Evolutionary conservation across 2,329 filamentous ascomycete species (phyloP).

Genomic region (Diplodia sapinea): DNA sequence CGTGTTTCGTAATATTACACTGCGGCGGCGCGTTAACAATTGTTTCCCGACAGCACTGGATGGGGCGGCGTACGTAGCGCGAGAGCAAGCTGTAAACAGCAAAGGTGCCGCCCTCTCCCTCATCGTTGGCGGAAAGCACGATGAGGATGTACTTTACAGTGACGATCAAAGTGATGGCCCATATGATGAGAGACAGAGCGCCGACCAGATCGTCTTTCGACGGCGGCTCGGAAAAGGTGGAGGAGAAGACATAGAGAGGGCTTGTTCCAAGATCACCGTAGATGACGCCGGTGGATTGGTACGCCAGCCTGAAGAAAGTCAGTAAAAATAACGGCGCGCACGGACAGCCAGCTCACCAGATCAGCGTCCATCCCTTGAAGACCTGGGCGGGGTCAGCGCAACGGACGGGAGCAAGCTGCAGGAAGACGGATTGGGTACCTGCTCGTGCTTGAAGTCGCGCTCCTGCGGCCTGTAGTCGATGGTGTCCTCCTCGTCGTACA

Average conservation of each 20-base stretch:
- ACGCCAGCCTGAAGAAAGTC: conserved; percentile 57
- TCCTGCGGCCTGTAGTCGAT: conserved; percentile 29
- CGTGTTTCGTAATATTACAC: conserved; percentile 65
- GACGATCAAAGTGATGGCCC: conserved; percentile 72
- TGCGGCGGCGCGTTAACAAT: conserved; percentile 36
- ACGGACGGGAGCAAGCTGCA: neutral
- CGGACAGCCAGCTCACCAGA: conserved; percentile 25
- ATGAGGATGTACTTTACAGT: conserved; percentile 72
- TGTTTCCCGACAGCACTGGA: too few species aligned
- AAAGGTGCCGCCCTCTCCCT: conserved; percentile 74
- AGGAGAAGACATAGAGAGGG: conserved; percentile 73
- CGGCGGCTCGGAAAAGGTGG: conserved; percentile 66
- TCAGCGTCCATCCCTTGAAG: conserved; percentile 33
- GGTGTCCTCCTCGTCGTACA: conserved; percentile 32
- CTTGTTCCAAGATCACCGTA: conserved; percentile 72
- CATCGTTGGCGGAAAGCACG: conserved; percentile 70
- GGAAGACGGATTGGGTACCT: conserved; percentile 17
- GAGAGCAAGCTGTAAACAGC: conserved; percentile 69
- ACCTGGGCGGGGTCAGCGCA: conserved; percentile 20
- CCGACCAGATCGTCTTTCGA: conserved; percentile 66
- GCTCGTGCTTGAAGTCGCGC: conserved; percentile 33
- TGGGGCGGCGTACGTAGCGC: conserved; percentile 52
- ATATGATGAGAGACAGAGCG: conserved; percentile 71
- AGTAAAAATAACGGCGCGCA: conserved; percentile 33
- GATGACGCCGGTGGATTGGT: conserved; percentile 70